Evolutionary conservation across 2,329 filamentous ascomycete genomes (phyloP).

Genomic region (Decorospora gaudefroyi): DNA sequence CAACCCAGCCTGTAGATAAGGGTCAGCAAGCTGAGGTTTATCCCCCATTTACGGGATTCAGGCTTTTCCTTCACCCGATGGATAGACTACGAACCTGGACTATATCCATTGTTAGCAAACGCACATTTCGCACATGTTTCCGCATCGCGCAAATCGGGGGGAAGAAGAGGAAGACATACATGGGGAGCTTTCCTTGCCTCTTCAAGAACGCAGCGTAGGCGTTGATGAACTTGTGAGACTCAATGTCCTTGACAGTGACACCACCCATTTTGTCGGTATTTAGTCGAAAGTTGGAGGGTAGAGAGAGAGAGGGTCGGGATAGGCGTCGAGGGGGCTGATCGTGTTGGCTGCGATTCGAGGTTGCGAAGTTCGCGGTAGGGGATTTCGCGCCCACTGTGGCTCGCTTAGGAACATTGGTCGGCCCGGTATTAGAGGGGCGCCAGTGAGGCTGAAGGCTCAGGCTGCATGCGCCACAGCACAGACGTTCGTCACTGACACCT

Average conservation of each 20-base stretch:
- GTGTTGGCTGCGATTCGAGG: constrained; percentile 24
- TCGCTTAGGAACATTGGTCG: constrained; percentile 31
- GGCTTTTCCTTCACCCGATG: constrained; percentile 50
- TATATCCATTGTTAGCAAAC: constrained; percentile 32
- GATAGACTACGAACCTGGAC: constrained; percentile 68
- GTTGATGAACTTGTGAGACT: constrained; percentile 88
- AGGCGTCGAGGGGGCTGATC: constrained; percentile 30
- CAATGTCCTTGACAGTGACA: constrained; percentile 82
- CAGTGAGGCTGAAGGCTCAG: no score
- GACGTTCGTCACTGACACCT: no score
- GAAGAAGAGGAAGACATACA: constrained; percentile 48
- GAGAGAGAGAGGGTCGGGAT: constrained; percentile 15
- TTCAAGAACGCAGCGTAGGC: constrained; percentile 89
- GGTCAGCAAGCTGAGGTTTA: constrained; percentile 52
- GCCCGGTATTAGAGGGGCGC: constrained; percentile 18
- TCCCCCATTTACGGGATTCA: constrained; percentile 62
- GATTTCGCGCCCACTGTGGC: constrained; percentile 21
- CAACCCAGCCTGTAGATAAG: constrained; percentile 84
- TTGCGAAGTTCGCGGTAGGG: constrained; percentile 1
- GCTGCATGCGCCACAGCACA: no score
- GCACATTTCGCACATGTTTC: background rate
- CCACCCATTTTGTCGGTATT: constrained; percentile 76
- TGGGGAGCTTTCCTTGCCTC: constrained; percentile 90
- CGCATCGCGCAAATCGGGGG: no score
- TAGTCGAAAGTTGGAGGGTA: constrained; percentile 25